Base-by-base conservation (phyloP, 371 early-diverging fungal species). In the Apophysomyces elegans region DNA sequence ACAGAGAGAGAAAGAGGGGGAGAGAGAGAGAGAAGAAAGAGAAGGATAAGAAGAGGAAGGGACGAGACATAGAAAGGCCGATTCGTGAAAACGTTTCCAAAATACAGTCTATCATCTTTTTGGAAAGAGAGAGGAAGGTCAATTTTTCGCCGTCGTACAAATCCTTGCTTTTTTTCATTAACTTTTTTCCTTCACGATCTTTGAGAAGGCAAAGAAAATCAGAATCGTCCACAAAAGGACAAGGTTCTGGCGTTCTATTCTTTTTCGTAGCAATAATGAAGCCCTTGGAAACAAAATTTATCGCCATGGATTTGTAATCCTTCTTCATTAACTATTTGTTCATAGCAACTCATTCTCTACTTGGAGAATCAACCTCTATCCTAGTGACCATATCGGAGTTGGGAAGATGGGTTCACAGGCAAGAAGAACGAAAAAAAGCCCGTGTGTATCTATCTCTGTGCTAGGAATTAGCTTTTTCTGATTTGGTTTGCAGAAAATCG, bases 1-100 rank as follows among this genome's bases (percentile, higher is more conserved):
- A 26, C 32, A 26, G 3, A 26, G 32, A 26, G 32, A 26, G 32
- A 26, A 26, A 26, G 32, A 54, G 59, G 44, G n/a, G 43, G 58
- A 38, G 39, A 66, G 35, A 39, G 26, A 63, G 45, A 67, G 62
- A 54, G 50, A 62, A n/a, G 47, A 50, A 45, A 47, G 37, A 62
- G 47, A 54, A 38, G 14, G 37, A 54, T 32, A 50, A n/a, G 41
- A 41, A 59, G 37, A 37, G 36, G 5, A 59, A 59, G 59, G 9
- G 36, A 35, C 1, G 37, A 59, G 37, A 59, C n/a, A 59, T 26
- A 26, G 32, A 26, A 26, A 26, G 32, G 32, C 32, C 32, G 32
- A 26, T 26, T 26, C 32, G 59, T 14, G 38, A 37, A 37, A 59
- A 59, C 41, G 41, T 26, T 26, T 50, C 18, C 54, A 9, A 50